phyloP scores from a whole-genome alignment of 2,329 filamentous ascomycete species.

The Penicillium olsonii region DNA sequence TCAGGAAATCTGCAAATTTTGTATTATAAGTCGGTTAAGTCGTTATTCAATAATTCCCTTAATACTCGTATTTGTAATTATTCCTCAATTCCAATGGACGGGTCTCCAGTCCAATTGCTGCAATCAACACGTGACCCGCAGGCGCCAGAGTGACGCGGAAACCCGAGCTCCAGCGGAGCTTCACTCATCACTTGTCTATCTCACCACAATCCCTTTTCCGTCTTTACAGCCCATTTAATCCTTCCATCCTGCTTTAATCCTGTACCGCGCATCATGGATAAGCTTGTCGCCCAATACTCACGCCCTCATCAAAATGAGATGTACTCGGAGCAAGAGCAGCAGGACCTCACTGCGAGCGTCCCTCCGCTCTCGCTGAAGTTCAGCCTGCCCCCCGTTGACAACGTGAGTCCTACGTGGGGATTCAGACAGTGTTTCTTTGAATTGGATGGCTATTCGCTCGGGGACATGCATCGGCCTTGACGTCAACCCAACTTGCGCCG shows the following conservation, averaged over 20 bases:
- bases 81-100: too few relatives aligned
- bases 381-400: conserved; percentile 87
- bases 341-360: conserved; percentile 69
- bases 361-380: conserved; percentile 88
- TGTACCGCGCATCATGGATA: conserved; percentile 67
- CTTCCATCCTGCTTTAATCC: conserved; percentile 1
- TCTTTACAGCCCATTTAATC: conserved; percentile 6
- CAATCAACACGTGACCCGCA: conserved; percentile 29
- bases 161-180: conserved; percentile 31
- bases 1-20: conserved; percentile 16
- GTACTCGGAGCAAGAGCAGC: conserved; percentile 70
- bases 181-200: conserved; percentile 18
- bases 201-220: conserved; percentile 17
- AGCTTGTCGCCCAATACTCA: conserved; percentile 89
- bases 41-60: not conserved
- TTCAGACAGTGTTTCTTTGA: not conserved
- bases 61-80: not conserved
- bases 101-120: not conserved
- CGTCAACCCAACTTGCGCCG: conserved; percentile 14
- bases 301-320: conserved; percentile 74
- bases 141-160: conserved; percentile 41
- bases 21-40: conserved; percentile 11
- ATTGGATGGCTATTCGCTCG: conserved; percentile 4
- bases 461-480: conserved; percentile 3
- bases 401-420: conserved; percentile 60